Evolutionary conservation across 495 filamentous ascomycete genomes (phyloP), one percentile per base, ranked within the genome.

Genomic region (Xylaria bambusicola): DNA sequence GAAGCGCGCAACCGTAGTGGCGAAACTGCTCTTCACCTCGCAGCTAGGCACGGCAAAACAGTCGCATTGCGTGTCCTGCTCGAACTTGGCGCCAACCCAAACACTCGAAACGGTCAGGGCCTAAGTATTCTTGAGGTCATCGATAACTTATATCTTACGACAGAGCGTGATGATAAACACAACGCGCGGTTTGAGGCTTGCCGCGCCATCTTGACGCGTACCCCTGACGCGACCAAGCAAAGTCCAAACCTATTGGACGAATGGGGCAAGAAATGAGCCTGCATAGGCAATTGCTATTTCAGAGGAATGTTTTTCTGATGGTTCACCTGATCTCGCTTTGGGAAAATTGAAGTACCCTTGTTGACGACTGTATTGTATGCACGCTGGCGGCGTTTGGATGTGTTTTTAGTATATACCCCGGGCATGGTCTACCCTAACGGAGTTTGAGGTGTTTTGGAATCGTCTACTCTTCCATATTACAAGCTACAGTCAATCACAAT

Each of bases 21-120:
- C 15, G 77, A 82, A 58, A 82, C 77, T 1, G 65, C 77, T 5
- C 66, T 80, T 31, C 70, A 80, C 45, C 55, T 81, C 6, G 77
- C 79, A 15, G 76, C 75, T 6, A 61, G 74, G 6, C 58, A 75
- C 7, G 77, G 78, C 17, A 66, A 75, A 17, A 77, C 76, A 62
- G 64, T 77, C 0, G 78, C 79, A 9, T 54, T 79, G 3, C 72
- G 68, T 18, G 69, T 71, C 18, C 62, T 82, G 18, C 62, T 80
- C 17, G 74, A 77, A 47, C 46, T 66, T 9, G 74, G 77, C 0
- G 77, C 77, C 6, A 78, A 76, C 45, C 73, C 77, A 7, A 59
- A 69, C 29, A 78, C 67, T n/a, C 62, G 74, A n/a, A 74, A 80
- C 33, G 72, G 61, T 1, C 61, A 66, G 13, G 74, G 73, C 0